These are phyloP conservation scores for Saturnispora serradocipensis DNA, from an alignment of 805 yeast species.

Conservation along the genomic window DNA sequence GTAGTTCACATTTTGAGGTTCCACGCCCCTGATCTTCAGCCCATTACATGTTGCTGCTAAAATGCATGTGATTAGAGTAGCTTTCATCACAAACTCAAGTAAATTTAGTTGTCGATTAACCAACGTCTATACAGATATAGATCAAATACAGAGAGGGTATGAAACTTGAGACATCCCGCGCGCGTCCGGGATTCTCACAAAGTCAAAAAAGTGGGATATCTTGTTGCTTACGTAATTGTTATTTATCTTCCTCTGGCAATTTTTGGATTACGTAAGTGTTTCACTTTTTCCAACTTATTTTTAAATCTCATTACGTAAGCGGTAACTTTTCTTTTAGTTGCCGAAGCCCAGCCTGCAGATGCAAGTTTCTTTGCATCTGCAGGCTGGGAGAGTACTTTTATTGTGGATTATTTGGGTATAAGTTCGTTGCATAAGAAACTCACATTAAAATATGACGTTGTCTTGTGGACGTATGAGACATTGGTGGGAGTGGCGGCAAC, in stretches of 20 bases:
- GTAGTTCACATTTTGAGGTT: slow-evolving; percentile 30
- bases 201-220: neutral
- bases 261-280: neutral
- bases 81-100: neutral
- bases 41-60: neutral
- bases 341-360: neutral
- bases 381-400: neutral
- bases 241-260: too few species aligned
- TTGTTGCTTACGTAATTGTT: too few species aligned
- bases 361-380: too few species aligned
- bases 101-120: too few species aligned
- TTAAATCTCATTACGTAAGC: neutral
- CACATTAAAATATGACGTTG: too few species aligned
- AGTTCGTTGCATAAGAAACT: neutral
- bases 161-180: neutral
- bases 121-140: too few species aligned
- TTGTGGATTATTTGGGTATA: neutral
- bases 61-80: neutral
- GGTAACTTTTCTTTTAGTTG: neutral
- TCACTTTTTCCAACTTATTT: too few species aligned
- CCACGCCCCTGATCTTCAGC: slow-evolving; percentile 25
- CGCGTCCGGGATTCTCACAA: neutral
- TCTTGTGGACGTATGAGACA: neutral
- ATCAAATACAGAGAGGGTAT: neutral
- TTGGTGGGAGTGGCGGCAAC: neutral